Conservation (phyloP, 208 protist species). For the Trichomonas vaginalis region DNA sequence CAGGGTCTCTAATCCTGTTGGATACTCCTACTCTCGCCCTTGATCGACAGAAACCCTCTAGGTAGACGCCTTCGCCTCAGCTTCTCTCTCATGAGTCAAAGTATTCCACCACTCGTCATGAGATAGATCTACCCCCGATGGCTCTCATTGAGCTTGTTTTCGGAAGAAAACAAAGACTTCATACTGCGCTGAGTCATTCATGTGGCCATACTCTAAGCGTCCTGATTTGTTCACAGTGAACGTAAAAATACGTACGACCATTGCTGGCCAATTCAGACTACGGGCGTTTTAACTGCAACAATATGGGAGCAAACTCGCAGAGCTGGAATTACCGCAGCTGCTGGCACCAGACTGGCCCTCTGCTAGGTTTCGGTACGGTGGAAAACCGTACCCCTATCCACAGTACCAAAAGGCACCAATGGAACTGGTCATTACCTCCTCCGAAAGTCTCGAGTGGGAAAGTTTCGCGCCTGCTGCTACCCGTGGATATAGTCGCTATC, state of each 20-base stretch:
- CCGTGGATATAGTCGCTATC: no score
- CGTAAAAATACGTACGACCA: no score
- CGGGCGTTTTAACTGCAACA: conserved; percentile 30
- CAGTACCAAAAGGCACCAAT: neutral
- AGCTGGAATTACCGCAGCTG: conserved; percentile 33
- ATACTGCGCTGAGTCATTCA: neutral
- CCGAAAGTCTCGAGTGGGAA: neutral
- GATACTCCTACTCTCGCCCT: conserved; percentile 61
- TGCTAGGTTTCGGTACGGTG: neutral
- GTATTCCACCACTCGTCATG: conserved; percentile 56
- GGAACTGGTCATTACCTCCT: neutral
- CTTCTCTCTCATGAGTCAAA: conserved; percentile 52
- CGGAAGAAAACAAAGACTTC: neutral
- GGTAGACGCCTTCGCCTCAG: conserved; percentile 57
- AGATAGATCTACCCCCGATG: conserved; percentile 47
- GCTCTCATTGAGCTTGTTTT: neutral
- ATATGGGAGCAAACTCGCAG: conserved; percentile 22
- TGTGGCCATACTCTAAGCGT: neutral
- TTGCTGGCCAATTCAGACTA: neutral
- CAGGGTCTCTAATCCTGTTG: conserved; percentile 59
- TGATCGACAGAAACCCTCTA: conserved; percentile 55
- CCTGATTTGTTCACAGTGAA: neutral
- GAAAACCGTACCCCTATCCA: neutral
- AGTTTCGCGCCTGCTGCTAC: no score
- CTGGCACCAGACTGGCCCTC: conserved; percentile 28